Percentiles rank a stretch among this genome's conserved stretches.
phyloP scores from a whole-genome alignment of 768 basidiomycete species.

The Suillus clintonianus region DNA sequence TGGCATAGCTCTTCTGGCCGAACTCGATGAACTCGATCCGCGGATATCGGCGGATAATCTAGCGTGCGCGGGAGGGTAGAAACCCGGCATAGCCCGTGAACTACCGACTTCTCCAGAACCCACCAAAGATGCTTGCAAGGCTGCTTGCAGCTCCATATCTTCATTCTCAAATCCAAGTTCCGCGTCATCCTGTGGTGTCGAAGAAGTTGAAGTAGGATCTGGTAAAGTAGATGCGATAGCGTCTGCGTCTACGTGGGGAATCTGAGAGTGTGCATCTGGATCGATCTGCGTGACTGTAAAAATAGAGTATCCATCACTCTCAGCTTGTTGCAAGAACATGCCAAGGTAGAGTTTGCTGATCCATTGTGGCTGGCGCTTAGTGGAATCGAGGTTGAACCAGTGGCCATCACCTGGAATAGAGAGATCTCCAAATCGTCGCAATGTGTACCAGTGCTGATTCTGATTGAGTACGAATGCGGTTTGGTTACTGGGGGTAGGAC shows the following conservation, averaged over 20 bases:
- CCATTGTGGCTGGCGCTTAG: slow-evolving; percentile 72
- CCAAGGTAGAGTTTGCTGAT: slow-evolving; percentile 80
- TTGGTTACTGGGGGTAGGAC: slow-evolving; percentile 55
- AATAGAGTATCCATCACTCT: slow-evolving; percentile 81
- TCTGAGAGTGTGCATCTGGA: slow-evolving; percentile 48
- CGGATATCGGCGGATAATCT: slow-evolving; percentile 28
- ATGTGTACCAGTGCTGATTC: slow-evolving; percentile 87
- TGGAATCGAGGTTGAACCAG: slow-evolving; percentile 92
- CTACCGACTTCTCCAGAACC: slow-evolving; percentile 12
- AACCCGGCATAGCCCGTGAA: slow-evolving; percentile 12
- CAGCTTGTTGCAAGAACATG: slow-evolving; percentile 87
- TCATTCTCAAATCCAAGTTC: slow-evolving; percentile 67
- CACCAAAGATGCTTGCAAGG: slow-evolving; percentile 78
- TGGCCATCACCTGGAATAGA: slow-evolving; percentile 52
- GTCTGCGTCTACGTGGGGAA: slow-evolving; percentile 73
- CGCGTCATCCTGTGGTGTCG: slow-evolving; percentile 9
- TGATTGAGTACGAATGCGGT: slow-evolving; percentile 87
- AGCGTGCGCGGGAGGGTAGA: slow-evolving; percentile 25
- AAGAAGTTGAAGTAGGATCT: slow-evolving; percentile 44
- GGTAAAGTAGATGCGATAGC: slow-evolving; percentile 65
- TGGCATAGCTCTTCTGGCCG: slow-evolving; percentile 14
- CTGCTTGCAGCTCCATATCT: slow-evolving; percentile 86
- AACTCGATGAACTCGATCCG: slow-evolving; percentile 10
- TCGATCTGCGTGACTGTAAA: slow-evolving; percentile 75
- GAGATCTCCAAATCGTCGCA: slow-evolving; percentile 73